Evolutionary conservation across 805 yeast species (phyloP), one percentile per base, ranked within the genome.

Genomic region (Starmera pachycereana): DNA sequence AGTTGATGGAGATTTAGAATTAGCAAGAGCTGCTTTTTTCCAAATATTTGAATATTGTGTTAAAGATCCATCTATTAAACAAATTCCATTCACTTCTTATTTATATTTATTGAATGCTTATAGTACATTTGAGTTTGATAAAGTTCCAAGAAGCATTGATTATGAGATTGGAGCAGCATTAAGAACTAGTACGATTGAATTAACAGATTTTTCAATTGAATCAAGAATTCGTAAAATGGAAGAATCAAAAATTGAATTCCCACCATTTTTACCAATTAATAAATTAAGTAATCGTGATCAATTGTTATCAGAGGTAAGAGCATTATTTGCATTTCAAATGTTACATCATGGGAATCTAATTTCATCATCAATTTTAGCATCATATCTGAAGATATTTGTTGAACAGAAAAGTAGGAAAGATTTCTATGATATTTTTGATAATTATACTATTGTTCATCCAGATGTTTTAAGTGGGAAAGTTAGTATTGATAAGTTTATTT

Each of bases 201-300:
- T 65, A 45, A 62, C 63, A 11, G 69, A 71, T 42, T 66, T 65
- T 9, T 41, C 39, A 2, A 35, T 42, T 14, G 56, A 50, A 22
- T 28, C 40, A 4, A 31, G 36, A 5, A 38, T 49, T 8, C 44
- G 43, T 16, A 51, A 44, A 28, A 41, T 41, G 12, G 48, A 50
- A 19, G 46, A 46, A 9, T 42, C 40, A 9, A 44, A 44, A 12
- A n/a, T 30, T 3, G 37, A 42, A 29, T 33, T 63, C 12, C 74
- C 87, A 3, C 97, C 97, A 3, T 74, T 90, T 42, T 61, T 90
- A 33, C 89, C 96, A 1, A 53, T 75, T 1, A 49, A 65, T 1
- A 64, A 65, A 8, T 53, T 83, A 8, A 49, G 50, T 2, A 45
- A 62, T 4, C 44, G 55, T 12, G 53, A 64, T 18, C 70, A 76